These are phyloP conservation scores for Jatropha curcas DNA, from an alignment of 345 rosid genomes.

Conservation along the genomic window DNA sequence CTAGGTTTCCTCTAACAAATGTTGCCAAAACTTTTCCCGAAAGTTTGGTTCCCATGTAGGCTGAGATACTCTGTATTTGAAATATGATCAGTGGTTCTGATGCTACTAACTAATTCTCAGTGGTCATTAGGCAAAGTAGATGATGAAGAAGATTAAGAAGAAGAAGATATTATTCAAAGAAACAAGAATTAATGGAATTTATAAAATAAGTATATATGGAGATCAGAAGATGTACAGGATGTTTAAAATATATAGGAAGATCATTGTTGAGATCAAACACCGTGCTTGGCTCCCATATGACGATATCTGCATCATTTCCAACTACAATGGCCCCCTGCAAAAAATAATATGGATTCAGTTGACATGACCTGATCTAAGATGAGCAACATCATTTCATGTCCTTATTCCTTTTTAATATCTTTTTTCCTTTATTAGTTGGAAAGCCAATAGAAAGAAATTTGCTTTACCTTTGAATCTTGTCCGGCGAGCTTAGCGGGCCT, in stretches of 20 bases:
- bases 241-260: conserved; percentile 64
- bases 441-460: conserved; percentile 4
- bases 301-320: conserved; percentile 83
- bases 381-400: not conserved
- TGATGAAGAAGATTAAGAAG: not conserved
- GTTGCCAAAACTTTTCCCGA: conserved; percentile 82
- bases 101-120: not conserved
- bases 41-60: conserved; percentile 74
- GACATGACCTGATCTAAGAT: not conserved
- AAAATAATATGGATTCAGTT: conserved; percentile 6
- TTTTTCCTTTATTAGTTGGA: not conserved
- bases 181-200: not conserved
- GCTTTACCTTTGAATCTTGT: conserved; percentile 58
- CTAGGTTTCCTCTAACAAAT: conserved; percentile 88
- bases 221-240: conserved; percentile 53
- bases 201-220: not conserved
- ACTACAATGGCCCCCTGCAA: conserved; percentile 69
- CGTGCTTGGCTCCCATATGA: conserved; percentile 75
- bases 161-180: not conserved
- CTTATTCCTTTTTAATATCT: not conserved
- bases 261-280: conserved; percentile 65
- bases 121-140: not conserved
- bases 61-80: conserved; percentile 67
- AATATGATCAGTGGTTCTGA: not conserved
- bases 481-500: conserved; percentile 87